phyloP scores from a whole-genome alignment of 768 basidiomycete genomes.

The Butyriboletus loyo region DNA sequence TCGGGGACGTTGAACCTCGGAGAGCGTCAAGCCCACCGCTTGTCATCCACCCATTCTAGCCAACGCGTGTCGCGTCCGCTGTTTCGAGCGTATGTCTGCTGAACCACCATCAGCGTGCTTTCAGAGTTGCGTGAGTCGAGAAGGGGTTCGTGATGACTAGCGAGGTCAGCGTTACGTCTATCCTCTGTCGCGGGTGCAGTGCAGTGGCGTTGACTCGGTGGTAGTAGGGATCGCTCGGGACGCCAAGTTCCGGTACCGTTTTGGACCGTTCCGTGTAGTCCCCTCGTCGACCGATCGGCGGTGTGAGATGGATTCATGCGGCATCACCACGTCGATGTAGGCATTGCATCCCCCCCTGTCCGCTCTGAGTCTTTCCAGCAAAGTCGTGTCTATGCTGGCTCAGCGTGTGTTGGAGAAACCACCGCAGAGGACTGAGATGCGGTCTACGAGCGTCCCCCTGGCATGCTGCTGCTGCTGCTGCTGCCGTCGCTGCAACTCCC shows the following conservation, averaged over 20 bases:
- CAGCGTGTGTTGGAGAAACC: conserved; percentile 1
- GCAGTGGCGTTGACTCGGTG: conserved; percentile 1
- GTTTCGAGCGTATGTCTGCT: conserved; percentile 5
- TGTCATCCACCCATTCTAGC: background rate
- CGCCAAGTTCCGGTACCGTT: background rate
- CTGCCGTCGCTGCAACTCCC: background rate
- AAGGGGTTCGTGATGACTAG: background rate
- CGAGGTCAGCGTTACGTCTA: conserved; percentile 5
- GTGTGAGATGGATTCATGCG: background rate
- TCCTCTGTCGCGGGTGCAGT: background rate
- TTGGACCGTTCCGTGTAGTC: background rate
- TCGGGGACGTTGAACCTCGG: background rate
- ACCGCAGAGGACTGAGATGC: background rate
- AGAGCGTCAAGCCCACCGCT: conserved; percentile 1
- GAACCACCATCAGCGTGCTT: background rate
- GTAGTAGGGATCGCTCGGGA: conserved; percentile 4
- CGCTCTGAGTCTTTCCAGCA: background rate
- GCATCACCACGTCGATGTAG: background rate
- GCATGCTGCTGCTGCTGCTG: no score
- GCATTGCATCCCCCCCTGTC: background rate
- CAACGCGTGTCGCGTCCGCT: background rate
- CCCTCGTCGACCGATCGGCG: background rate
- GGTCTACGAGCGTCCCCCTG: background rate
- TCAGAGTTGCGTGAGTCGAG: background rate
- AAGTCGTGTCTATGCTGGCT: background rate